phyloP scores from a whole-genome alignment of 179 eudicot genomes.

The Carnegiea gigantea region DNA sequence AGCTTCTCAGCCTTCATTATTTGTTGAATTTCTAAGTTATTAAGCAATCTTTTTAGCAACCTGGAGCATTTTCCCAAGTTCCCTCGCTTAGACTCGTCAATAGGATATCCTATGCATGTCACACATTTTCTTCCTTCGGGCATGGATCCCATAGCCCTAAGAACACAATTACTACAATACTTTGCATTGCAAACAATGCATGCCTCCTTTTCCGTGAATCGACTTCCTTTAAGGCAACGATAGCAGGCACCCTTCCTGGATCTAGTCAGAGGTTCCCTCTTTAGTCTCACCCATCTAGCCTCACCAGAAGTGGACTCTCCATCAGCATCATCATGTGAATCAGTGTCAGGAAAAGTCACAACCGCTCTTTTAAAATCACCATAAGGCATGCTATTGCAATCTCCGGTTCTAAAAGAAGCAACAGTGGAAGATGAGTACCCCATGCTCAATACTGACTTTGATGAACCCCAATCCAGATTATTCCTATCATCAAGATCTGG shows the following conservation, averaged over 20 bases:
- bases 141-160: slow-evolving; percentile 99
- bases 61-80: slow-evolving; percentile 88
- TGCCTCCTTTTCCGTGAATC: slow-evolving; percentile 94
- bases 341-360: slow-evolving; percentile 67
- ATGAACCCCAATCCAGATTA: slow-evolving; percentile 63
- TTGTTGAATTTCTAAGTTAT: slow-evolving; percentile 79
- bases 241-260: slow-evolving; percentile 82
- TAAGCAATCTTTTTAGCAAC: slow-evolving; percentile 79
- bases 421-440: slow-evolving; percentile 77
- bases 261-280: slow-evolving; percentile 50
- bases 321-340: slow-evolving; percentile 47
- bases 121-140: slow-evolving; percentile 99
- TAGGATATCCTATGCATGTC: slow-evolving; percentile 74
- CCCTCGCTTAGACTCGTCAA: slow-evolving; percentile 80
- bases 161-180: slow-evolving; percentile 82
- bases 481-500: slow-evolving; percentile 51
- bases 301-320: slow-evolving; percentile 41
- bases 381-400: slow-evolving; percentile 50
- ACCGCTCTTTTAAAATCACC: slow-evolving; percentile 43
- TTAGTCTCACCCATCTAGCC: slow-evolving; percentile 41
- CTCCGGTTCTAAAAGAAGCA: slow-evolving; percentile 68
- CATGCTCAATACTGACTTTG: slow-evolving; percentile 67
- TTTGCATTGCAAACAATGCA: slow-evolving; percentile 96
- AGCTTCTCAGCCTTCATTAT: slow-evolving; percentile 92
- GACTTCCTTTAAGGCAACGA: slow-evolving; percentile 79